Base-by-base conservation (phyloP, 208 protist genomes). In the Leishmania amazonensis region DNA sequence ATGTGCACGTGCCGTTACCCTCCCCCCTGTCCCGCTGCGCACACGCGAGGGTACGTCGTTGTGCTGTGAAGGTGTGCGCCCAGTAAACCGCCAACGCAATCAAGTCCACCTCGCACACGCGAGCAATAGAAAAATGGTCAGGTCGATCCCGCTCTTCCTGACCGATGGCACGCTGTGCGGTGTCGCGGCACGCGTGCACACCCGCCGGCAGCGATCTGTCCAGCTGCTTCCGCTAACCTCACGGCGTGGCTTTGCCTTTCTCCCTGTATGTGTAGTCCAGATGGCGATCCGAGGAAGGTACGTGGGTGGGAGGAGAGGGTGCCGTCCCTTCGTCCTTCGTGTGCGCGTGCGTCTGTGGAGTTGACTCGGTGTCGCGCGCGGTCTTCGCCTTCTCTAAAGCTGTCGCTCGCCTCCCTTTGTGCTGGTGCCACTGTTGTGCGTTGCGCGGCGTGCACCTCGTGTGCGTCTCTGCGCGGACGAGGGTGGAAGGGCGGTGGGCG, bases 331-430 rank as follows among this genome's bases (percentile, higher is more conserved):
- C 3, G 19, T 38, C 47, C 3, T 7, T 6, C 42, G 75, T 65
- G 57, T 78, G 58, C 67, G 75, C 45, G 75, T 42, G 75, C 5
- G 47, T 54, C n/a, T 70, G 75, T 42, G 40, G 45, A 47, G n/a
- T 45, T 49, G 24, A 45, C 7, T 74, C 24, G 42, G 40, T 54
- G 47, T 21, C 31, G 35, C 51, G 47, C 51, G 47, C 57, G 24
- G 3, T 60, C n/a, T 15, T 76, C 31, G 13, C 40, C 47, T 42
- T 42, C 72, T n/a, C 31, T 11, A 62, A 35, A 21, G 42, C 19
- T 15, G 13, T 24, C 72, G 47, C 19, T 58, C n/a, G 21, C 42
- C 7, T 35, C 35, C 19, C 28, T 60, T 57, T 40, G 72, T 45
- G 51, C 31, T 2, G n/a, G 11, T 40, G 72, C 17, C 21, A 4